Conservation (phyloP, 306 rosid genomes). For the Senna siamea region DNA sequence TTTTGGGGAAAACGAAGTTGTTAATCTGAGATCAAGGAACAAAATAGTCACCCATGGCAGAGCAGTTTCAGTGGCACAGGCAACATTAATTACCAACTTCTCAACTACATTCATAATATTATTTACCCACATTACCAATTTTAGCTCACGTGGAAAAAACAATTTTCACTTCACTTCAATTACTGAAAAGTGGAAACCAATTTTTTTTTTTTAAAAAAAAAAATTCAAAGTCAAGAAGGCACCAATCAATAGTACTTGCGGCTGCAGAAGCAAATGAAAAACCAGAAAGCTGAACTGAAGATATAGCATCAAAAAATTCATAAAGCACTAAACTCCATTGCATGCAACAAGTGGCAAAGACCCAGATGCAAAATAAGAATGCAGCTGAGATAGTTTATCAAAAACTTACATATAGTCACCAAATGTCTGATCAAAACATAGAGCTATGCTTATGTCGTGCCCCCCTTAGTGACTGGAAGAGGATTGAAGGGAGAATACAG, state of each 20-base stretch:
- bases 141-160: background rate
- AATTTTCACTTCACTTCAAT: conserved; percentile 31
- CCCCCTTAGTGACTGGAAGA: conserved; percentile 38
- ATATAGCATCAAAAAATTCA: conserved; percentile 27
- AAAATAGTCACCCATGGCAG: background rate
- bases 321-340: conserved; percentile 29
- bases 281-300: conserved; percentile 24
- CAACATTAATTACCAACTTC: conserved; percentile 31
- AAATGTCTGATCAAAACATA: conserved; percentile 42
- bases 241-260: conserved; percentile 1
- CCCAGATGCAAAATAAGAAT: conserved; percentile 41
- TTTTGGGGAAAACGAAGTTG: background rate
- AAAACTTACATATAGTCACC: conserved; percentile 45
- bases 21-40: conserved; percentile 31
- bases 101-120: conserved; percentile 36
- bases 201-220: no score
- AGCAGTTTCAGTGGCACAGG: background rate
- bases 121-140: conserved; percentile 42
- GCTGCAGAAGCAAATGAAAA: background rate
- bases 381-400: conserved; percentile 31
- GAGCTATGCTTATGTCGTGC: conserved; percentile 42
- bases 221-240: background rate
- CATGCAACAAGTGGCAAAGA: conserved; percentile 41
- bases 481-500: conserved; percentile 33
- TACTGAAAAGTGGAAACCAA: background rate